A percentile compares a stretch with the other conserved stretches of the same genome.
phyloP scores from a whole-genome alignment of 2,329 filamentous ascomycete species.

The Clarireedia sp. region DNA sequence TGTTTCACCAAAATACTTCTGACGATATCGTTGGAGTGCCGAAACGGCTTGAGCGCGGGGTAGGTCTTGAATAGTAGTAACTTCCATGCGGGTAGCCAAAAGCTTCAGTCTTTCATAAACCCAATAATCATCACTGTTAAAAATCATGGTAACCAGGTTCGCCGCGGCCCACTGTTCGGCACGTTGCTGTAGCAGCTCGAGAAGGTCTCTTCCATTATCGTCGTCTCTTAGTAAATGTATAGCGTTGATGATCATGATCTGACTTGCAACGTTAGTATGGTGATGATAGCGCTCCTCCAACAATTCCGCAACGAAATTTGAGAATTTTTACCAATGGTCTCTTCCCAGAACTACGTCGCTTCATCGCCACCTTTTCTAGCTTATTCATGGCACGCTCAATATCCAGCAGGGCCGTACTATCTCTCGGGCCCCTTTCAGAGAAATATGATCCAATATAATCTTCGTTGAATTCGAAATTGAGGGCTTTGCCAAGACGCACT shows the following conservation, averaged over 20 bases:
- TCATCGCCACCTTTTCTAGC: conserved; percentile 86
- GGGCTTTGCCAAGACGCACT: conserved; percentile 80
- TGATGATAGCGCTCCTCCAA: no score
- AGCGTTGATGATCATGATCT: conserved; percentile 75
- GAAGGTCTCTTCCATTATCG: conserved; percentile 82
- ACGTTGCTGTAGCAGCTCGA: conserved; percentile 90
- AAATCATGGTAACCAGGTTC: conserved; percentile 82
- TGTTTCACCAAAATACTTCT: conserved; percentile 63
- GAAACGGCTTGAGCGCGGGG: conserved; percentile 68
- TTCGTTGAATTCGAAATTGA: conserved; percentile 96
- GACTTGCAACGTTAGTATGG: not conserved
- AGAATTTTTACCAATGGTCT: conserved; percentile 56
- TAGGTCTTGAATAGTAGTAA: conserved; percentile 78
- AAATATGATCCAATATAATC: conserved; percentile 97
- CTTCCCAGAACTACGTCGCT: conserved; percentile 49
- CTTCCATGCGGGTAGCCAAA: conserved; percentile 89
- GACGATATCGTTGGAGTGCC: conserved; percentile 73
- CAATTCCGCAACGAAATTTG: no score
- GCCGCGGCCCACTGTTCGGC: conserved; percentile 95
- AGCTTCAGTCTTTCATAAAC: conserved; percentile 92
- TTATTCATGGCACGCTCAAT: conserved; percentile 98
- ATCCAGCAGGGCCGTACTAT: conserved; percentile 85
- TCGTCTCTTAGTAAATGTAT: conserved; percentile 87
- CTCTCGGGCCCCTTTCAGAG: conserved; percentile 83
- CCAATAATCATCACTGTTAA: conserved; percentile 98